Evolutionary conservation across 768 basidiomycete species (phyloP), one percentile per base, ranked within the genome.

Genomic region (Gyrodon lividus): DNA sequence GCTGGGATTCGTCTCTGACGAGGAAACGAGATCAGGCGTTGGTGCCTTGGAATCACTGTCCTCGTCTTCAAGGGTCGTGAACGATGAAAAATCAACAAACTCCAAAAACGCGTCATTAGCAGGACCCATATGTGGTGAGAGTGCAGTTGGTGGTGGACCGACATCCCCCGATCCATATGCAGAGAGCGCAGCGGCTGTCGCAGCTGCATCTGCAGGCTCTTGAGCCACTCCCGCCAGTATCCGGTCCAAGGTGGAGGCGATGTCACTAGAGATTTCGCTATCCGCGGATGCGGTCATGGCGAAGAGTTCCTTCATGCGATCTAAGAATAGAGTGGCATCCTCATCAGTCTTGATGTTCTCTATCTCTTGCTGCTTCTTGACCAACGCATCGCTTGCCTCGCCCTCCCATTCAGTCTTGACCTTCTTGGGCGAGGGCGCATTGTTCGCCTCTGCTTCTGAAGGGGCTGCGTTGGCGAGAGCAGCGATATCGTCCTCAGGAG

Each of bases 1-100:
- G 63, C 87, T 89, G 10, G 81, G 83, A 57, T 89, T 87, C 17
- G 87, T 81, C 51, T 88, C 87, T 17, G 86, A 84, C 10, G 83
- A 80, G 30, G 76, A 75, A 14, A 87, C 72, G 43, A 91, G 75
- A 49, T 90, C 89, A 8, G 89, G 89, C 3, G 89, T 90, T 7
- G 78, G 75, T n/a, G 83, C 80, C 61, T 86, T 87, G 13, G 83
- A 85, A 43, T 70, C 67, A 44, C 78, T 80, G 31, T 85, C 85
- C 51, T 88, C 86, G 19, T 81, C 82, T 9, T 73, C 69, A 34
- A 65, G 65, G 14, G 73, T 75, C 45, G 74, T 74, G 57, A 78
- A 86, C 6, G 76, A 77, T 41, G 87, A 81, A 57, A 86, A 86
- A 66, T 90, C 87, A 64, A 90, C 78, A 45, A 82, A 81, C 20